These are phyloP conservation scores for Darksidea phi DNA, from an alignment of 495 filamentous ascomycete species.

Conservation along the genomic window DNA sequence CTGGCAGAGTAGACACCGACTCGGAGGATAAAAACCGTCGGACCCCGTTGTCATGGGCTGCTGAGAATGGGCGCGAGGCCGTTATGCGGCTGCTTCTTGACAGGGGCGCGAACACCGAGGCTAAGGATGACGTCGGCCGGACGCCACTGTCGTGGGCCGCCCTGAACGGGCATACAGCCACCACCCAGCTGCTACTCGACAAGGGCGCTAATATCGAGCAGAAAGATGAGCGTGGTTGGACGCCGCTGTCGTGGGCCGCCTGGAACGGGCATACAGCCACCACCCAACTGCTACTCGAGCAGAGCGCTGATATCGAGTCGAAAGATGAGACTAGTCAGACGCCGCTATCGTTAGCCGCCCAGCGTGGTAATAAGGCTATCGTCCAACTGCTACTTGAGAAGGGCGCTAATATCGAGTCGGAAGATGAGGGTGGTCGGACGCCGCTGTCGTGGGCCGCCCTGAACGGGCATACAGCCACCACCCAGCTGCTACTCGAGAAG, in stretches of 20 bases:
- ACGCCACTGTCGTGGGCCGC: neutral
- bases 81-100: neutral
- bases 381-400: neutral
- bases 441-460: too few species aligned
- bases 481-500: too few species aligned
- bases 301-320: neutral
- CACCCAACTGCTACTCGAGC: neutral
- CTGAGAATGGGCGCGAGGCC: neutral
- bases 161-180: neutral
- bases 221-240: neutral
- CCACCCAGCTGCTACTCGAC: neutral
- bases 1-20: neutral
- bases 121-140: neutral
- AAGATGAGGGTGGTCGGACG: too few species aligned
- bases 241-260: neutral
- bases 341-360: neutral
- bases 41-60: neutral
- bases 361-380: slow-evolving; percentile 4
- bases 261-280: neutral
- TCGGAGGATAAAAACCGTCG: neutral
- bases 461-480: too few species aligned
- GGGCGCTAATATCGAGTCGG: neutral
- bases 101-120: neutral
- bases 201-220: neutral
- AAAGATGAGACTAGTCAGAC: neutral